Evolutionary conservation across 2,329 filamentous ascomycete genomes (phyloP).

Genomic region (Cordyceps pruinosa): DNA sequence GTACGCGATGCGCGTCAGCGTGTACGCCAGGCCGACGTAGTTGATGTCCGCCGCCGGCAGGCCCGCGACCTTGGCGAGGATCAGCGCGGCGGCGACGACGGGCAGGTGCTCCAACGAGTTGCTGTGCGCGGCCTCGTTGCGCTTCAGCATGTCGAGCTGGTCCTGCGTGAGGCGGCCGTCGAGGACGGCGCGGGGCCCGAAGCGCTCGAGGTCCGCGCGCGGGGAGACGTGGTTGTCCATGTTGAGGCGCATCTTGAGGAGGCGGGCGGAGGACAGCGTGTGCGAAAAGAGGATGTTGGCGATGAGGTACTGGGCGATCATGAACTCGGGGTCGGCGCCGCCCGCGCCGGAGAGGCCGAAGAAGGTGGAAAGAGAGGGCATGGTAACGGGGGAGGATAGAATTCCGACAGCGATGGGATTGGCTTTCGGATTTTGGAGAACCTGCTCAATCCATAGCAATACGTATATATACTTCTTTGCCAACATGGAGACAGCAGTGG

Average conservation of each 20-base stretch:
- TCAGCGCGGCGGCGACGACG: slow-evolving; percentile 2
- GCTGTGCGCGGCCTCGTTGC: slow-evolving; percentile 6
- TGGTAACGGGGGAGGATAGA: too few relatives aligned
- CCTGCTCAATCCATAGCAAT: too few relatives aligned
- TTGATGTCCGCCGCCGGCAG: slow-evolving; percentile 2
- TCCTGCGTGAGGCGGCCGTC: neutral
- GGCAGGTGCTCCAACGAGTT: slow-evolving; percentile 11
- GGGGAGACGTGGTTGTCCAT: slow-evolving; percentile 11
- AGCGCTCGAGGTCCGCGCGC: neutral
- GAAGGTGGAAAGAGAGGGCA: neutral
- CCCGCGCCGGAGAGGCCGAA: neutral
- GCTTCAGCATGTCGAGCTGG: slow-evolving; percentile 6
- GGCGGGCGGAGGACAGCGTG: neutral
- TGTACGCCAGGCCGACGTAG: neutral
- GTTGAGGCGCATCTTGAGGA: neutral
- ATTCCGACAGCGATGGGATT: too few relatives aligned
- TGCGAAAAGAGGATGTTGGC: slow-evolving; percentile 1
- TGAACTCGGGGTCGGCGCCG: neutral
- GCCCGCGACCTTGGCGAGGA: slow-evolving; percentile 3
- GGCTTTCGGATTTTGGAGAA: too few relatives aligned
- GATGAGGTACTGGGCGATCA: slow-evolving; percentile 9
- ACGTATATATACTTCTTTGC: too few relatives aligned
- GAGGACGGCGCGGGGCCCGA: slow-evolving; percentile 4
- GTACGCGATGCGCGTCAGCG: neutral
- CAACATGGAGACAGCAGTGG: too few relatives aligned